Conservation (phyloP, 176 grass and related monocot species). For the Juncus inflexus region DNA sequence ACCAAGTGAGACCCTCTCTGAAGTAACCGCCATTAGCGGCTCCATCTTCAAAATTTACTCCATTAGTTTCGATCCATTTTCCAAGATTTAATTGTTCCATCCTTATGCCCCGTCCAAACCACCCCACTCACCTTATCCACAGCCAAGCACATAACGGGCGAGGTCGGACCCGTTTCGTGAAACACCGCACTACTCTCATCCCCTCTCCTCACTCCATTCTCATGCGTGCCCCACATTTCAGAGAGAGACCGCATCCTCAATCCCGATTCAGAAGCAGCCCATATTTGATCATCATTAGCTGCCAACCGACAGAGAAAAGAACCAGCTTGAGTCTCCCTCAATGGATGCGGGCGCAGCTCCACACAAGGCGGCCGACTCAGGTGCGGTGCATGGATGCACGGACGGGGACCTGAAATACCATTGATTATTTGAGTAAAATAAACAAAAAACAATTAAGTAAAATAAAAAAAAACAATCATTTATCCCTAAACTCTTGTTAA, state of each 20-base stretch:
- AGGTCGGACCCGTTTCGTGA: slow-evolving; percentile 50
- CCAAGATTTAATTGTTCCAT: slow-evolving; percentile 70
- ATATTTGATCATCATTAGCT: slow-evolving; percentile 37
- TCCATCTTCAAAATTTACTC: slow-evolving; percentile 12
- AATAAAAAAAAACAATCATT: no score
- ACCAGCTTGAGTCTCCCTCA: slow-evolving; percentile 67
- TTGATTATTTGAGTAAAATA: no score
- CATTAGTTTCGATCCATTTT: slow-evolving; percentile 42
- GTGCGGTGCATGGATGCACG: slow-evolving; percentile 67
- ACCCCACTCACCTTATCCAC: slow-evolving; percentile 51
- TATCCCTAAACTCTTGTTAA: no score
- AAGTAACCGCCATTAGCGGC: slow-evolving; percentile 28
- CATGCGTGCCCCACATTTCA: slow-evolving; percentile 31
- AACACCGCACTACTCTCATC: slow-evolving; percentile 85
- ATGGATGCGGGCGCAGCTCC: slow-evolving; percentile 63
- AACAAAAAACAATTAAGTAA: no score
- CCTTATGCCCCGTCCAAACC: slow-evolving; percentile 80
- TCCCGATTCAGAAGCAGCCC: slow-evolving; percentile 68
- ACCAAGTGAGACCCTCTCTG: slow-evolving; percentile 69
- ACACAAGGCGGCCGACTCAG: slow-evolving; percentile 52
- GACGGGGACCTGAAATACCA: slow-evolving; percentile 58
- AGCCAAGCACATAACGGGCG: slow-evolving; percentile 55
- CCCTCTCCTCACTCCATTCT: slow-evolving; percentile 33
- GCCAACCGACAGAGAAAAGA: slow-evolving; percentile 60
- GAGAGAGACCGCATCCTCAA: slow-evolving; percentile 46